Evolutionary conservation across 345 rosid genomes (phyloP).

Genomic region (Corymbia maculata): DNA sequence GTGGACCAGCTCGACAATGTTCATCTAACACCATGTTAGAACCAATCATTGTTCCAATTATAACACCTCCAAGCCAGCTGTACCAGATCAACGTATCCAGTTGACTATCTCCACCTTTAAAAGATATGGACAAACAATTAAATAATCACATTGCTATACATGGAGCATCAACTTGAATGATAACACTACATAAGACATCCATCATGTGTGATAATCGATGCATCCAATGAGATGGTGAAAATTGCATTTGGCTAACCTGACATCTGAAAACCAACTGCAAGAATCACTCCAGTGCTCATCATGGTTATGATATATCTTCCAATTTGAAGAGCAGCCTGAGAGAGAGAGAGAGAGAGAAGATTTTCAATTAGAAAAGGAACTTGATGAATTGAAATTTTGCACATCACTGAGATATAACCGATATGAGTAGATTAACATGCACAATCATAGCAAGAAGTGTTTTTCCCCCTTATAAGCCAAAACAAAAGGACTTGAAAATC

Average conservation of each 20-base stretch:
- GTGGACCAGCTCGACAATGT: conserved; percentile 87
- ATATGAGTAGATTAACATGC: not conserved
- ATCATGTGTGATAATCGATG: not conserved
- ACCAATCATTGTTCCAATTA: conserved; percentile 92
- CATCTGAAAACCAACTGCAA: conserved; percentile 69
- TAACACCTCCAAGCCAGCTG: conserved; percentile 97
- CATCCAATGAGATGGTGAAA: not conserved
- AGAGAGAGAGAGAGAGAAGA: not conserved
- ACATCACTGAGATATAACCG: not conserved
- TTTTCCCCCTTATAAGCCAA: not conserved
- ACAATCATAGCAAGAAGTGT: not conserved
- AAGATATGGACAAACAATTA: conserved; percentile 3
- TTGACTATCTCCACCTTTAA: conserved; percentile 77
- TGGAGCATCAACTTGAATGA: not conserved
- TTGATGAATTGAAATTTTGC: not conserved
- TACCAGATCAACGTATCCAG: conserved; percentile 81
- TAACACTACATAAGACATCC: not conserved
- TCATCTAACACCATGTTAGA: conserved; percentile 90
- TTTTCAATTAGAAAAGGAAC: not conserved
- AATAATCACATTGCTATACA: not conserved
- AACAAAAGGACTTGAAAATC: not conserved
- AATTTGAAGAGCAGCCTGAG: conserved; percentile 68
- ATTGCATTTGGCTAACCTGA: conserved; percentile 45
- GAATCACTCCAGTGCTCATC: conserved; percentile 90
- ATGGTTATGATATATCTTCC: conserved; percentile 92